phyloP scores from a whole-genome alignment of 306 rosid species.

The Begonia peltatifolia region DNA sequence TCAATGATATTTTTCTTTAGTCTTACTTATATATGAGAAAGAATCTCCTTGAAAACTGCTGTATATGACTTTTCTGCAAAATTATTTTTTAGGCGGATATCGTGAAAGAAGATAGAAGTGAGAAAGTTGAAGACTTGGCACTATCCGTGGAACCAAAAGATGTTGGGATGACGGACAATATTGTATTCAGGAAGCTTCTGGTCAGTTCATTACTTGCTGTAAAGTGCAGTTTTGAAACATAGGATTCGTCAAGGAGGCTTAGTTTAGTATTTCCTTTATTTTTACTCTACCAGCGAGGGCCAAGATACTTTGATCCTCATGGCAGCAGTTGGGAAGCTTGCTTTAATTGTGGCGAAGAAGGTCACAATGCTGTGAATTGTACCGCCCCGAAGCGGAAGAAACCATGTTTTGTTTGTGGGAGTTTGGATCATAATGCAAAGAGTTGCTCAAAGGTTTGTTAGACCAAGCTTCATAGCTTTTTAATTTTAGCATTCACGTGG shows the following conservation, averaged over 20 bases:
- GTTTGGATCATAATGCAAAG: conserved; percentile 63
- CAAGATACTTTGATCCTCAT: conserved; percentile 95
- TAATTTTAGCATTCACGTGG: neutral
- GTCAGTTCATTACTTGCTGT: conserved; percentile 47
- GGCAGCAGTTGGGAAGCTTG: conserved; percentile 74
- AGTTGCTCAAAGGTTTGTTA: conserved; percentile 52
- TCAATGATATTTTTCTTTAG: no score
- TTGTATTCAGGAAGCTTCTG: conserved; percentile 71
- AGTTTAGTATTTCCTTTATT: conserved; percentile 29
- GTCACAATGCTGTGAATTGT: conserved; percentile 74
- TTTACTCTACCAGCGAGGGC: conserved; percentile 69
- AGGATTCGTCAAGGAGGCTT: conserved; percentile 22
- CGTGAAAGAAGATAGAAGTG: conserved; percentile 21
- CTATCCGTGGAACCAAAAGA: conserved; percentile 20
- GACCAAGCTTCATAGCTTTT: neutral
- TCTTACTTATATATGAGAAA: no score
- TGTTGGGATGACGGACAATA: conserved; percentile 31
- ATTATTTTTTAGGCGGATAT: conserved; percentile 21
- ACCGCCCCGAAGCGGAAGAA: conserved; percentile 45
- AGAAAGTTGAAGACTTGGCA: conserved; percentile 9
- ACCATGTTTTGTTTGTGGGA: conserved; percentile 88
- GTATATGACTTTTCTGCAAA: no score
- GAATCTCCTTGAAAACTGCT: no score
- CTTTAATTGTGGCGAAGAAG: conserved; percentile 88
- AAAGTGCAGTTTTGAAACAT: conserved; percentile 23